Evolutionary conservation across 257 asterid genomes (phyloP).

Genomic region (Vinca minor): DNA sequence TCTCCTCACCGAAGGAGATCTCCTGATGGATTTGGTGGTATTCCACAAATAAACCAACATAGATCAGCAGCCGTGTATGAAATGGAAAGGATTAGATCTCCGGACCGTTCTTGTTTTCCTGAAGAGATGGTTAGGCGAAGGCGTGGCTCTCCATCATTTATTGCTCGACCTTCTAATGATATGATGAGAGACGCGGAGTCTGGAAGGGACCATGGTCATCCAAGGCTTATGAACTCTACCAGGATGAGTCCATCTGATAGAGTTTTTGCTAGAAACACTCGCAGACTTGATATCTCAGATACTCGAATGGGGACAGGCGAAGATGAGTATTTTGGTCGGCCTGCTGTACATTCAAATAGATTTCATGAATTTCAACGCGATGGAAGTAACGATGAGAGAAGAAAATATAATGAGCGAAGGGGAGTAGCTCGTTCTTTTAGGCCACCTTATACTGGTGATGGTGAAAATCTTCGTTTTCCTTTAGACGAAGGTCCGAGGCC

Average conservation of each 20-base stretch:
- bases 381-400: slow-evolving; percentile 56
- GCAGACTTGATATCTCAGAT: slow-evolving; percentile 53
- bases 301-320: slow-evolving; percentile 51
- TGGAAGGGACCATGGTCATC: slow-evolving; percentile 48
- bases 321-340: slow-evolving; percentile 48
- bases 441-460: slow-evolving; percentile 39
- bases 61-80: slow-evolving; percentile 51
- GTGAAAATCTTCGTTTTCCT: slow-evolving; percentile 48
- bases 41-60: slow-evolving; percentile 38
- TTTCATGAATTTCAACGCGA: slow-evolving; percentile 39
- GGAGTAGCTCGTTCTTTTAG: slow-evolving; percentile 43
- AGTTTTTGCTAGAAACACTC: slow-evolving; percentile 33
- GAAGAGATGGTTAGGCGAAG: slow-evolving; percentile 62
- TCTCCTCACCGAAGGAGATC: slow-evolving; percentile 67
- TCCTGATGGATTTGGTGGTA: slow-evolving; percentile 38
- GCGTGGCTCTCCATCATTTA: slow-evolving; percentile 59
- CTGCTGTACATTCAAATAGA: slow-evolving; percentile 32
- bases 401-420: slow-evolving; percentile 62
- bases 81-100: slow-evolving; percentile 67
- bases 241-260: slow-evolving; percentile 50
- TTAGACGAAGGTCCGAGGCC: slow-evolving; percentile 50
- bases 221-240: slow-evolving; percentile 38
- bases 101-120: slow-evolving; percentile 52
- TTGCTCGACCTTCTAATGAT: slow-evolving; percentile 39
- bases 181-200: slow-evolving; percentile 48